A percentile compares a stretch with the other conserved stretches of the same genome.
Evolutionary conservation across 805 yeast genomes (phyloP).

Genomic region (Myxozyma udenii): DNA sequence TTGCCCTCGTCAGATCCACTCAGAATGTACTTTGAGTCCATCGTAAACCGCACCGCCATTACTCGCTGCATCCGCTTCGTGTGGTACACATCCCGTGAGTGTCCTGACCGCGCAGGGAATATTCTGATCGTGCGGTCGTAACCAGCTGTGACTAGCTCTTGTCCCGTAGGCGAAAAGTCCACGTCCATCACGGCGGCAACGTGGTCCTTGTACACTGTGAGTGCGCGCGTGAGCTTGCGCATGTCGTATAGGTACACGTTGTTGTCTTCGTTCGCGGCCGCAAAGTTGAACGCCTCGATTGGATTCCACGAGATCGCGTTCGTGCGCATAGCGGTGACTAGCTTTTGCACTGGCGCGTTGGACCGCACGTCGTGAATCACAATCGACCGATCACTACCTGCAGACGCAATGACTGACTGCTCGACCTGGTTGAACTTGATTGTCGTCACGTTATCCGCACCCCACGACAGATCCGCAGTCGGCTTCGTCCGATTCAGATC

Average conservation of each 20-base stretch:
- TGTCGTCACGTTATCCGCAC: slow-evolving; percentile 81
- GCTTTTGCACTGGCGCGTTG: slow-evolving; percentile 86
- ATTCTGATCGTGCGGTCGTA: slow-evolving; percentile 91
- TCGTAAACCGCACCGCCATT: slow-evolving; percentile 75
- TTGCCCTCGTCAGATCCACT: slow-evolving; percentile 97
- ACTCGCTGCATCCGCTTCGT: slow-evolving; percentile 97
- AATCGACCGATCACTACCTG: slow-evolving; percentile 87
- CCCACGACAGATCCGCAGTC: slow-evolving; percentile 82
- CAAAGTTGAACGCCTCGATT: slow-evolving; percentile 93
- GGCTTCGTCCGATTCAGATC: slow-evolving; percentile 78
- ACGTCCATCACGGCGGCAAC: slow-evolving; percentile 93
- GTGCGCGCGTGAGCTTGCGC: slow-evolving; percentile 80
- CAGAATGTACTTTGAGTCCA: slow-evolving; percentile 82
- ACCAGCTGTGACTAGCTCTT: slow-evolving; percentile 90
- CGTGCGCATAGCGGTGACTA: slow-evolving; percentile 75
- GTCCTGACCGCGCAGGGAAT: slow-evolving; percentile 73
- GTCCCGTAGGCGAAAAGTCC: slow-evolving; percentile 96
- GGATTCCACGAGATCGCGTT: slow-evolving; percentile 95
- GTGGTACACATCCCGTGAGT: slow-evolving; percentile 91
- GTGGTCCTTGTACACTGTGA: slow-evolving; percentile 89
- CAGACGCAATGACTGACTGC: slow-evolving; percentile 80
- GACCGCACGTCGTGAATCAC: slow-evolving; percentile 89
- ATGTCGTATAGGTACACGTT: slow-evolving; percentile 93
- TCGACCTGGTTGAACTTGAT: slow-evolving; percentile 89
- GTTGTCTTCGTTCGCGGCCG: slow-evolving; percentile 90